Evolutionary conservation across 495 filamentous ascomycete genomes (phyloP).

Genomic region (Xylaria nigripes): DNA sequence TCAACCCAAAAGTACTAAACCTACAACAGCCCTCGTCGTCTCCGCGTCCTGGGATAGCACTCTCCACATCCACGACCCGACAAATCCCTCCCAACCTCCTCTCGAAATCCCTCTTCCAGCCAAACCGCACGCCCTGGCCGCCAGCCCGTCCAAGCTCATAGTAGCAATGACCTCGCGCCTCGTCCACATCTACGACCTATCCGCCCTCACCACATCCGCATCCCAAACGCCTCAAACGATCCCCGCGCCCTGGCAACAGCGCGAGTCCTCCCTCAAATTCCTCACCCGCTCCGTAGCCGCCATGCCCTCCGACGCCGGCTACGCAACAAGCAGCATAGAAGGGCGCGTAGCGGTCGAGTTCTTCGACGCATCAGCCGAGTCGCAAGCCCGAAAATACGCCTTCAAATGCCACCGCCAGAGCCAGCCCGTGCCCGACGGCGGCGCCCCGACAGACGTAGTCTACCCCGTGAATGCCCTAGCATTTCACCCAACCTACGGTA

Average conservation of each 20-base stretch:
- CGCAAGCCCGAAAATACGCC: conserved; percentile 87
- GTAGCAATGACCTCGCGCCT: conserved; percentile 92
- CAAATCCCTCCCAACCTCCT: conserved; percentile 32
- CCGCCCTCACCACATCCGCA: conserved; percentile 49
- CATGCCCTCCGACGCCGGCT: conserved; percentile 92
- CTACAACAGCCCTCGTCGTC: conserved; percentile 52
- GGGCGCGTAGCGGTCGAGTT: conserved; percentile 93
- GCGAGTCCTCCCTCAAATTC: conserved; percentile 90
- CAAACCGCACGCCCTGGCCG: conserved; percentile 81
- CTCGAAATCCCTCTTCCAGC: conserved; percentile 60
- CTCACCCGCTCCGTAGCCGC: conserved; percentile 90
- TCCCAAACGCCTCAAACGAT: conserved; percentile 38
- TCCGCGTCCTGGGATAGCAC: conserved; percentile 91
- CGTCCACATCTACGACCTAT: conserved; percentile 86
- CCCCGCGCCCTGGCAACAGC: conserved; percentile 74
- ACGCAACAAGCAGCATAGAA: conserved; percentile 82
- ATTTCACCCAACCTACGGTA: conserved; percentile 86
- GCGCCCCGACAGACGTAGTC: conserved; percentile 58
- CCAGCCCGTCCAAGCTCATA: conserved; percentile 74
- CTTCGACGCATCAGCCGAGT: conserved; percentile 81
- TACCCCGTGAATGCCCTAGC: conserved; percentile 92
- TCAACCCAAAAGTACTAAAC: conserved; percentile 14
- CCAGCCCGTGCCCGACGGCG: conserved; percentile 21
- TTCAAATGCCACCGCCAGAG: conserved; percentile 93
- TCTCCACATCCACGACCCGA: conserved; percentile 68